Conservation (phyloP, 2,329 filamentous ascomycete genomes). For the Epichloe sibirici region DNA sequence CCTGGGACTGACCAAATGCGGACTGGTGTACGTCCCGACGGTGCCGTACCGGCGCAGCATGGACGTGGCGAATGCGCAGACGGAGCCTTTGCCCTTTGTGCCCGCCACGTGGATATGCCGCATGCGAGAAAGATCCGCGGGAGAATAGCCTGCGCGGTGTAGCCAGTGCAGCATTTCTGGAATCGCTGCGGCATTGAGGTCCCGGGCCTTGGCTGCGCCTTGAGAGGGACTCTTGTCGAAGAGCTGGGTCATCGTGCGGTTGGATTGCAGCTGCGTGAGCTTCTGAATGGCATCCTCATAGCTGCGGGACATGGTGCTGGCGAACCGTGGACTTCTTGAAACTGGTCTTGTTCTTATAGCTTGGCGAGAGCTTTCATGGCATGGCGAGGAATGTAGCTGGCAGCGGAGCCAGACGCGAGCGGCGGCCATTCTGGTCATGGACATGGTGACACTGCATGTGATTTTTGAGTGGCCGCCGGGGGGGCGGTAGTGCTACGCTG, state of each 20-base stretch:
- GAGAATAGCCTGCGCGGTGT: slow-evolving; percentile 58
- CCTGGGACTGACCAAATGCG: slow-evolving; percentile 70
- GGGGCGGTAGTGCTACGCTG: no score
- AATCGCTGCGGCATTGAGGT: slow-evolving; percentile 61
- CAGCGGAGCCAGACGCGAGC: neutral
- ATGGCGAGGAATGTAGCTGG: neutral
- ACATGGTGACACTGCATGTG: neutral
- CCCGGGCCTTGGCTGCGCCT: slow-evolving; percentile 32
- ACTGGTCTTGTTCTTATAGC: neutral
- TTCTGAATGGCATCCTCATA: slow-evolving; percentile 59
- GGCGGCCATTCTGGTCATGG: neutral
- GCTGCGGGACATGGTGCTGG: slow-evolving; percentile 18
- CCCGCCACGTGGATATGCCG: slow-evolving; percentile 72
- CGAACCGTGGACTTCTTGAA: neutral
- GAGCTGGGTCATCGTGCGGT: slow-evolving; percentile 50
- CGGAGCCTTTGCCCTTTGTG: slow-evolving; percentile 89
- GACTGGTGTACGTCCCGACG: slow-evolving; percentile 74
- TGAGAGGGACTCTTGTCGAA: slow-evolving; percentile 22
- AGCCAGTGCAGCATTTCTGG: slow-evolving; percentile 77
- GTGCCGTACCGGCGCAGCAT: slow-evolving; percentile 45
- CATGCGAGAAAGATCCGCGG: slow-evolving; percentile 28
- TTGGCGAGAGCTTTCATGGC: neutral
- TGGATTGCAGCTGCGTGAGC: slow-evolving; percentile 68
- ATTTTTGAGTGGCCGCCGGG: no score
- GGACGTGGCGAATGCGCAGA: slow-evolving; percentile 70